Evolutionary conservation across 345 rosid genomes (phyloP), one percentile per base, ranked within the genome.

Genomic region (Balakata baccata): DNA sequence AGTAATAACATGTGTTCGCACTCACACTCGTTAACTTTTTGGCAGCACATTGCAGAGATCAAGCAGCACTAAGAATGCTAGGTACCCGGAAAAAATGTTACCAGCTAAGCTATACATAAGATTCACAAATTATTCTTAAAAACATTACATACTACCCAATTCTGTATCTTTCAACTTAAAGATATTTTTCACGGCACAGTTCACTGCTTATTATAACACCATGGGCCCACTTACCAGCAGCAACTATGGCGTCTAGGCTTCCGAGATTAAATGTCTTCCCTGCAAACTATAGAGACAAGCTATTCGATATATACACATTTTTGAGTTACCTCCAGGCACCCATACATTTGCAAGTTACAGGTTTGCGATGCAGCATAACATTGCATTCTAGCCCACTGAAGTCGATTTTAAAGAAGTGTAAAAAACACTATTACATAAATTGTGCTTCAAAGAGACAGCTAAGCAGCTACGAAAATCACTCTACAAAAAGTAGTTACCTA

Each of bases 401-500:
- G 80, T 70, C 54, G 76, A 74, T 70, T 76, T 69, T 50, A 72
- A 57, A 47, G 51, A 60, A 74, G 45, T 12, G 57, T 74, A 25
- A 62, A 67, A 34, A 60, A 50, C 54, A 25, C 34, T 41, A 47
- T 57, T 64, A 67, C 71, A 67, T 68, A 64, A 68, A 65, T 29
- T 39, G 16, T 22, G 68, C 25, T 73, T 71, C 71, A 34, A 64
- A 68, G 77, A 75, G 53, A 56, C 45, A 22, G 17, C 79, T 69
- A 23, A 34, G 64, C 61, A 63, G 64, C 77, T 47, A 67, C 51
- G 62, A 72, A 68, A 66, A 74, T 53, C 25, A 25, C 76, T 51
- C 65, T 67, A 65, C 66, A 71, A 74, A 71, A 34, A 64, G 70
- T 73, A 74, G 79, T 80, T 77, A 77, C 83, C 83, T 83, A 83